phyloP scores from a whole-genome alignment of 2,329 filamentous ascomycete species.

The Trichoderma sp. region DNA sequence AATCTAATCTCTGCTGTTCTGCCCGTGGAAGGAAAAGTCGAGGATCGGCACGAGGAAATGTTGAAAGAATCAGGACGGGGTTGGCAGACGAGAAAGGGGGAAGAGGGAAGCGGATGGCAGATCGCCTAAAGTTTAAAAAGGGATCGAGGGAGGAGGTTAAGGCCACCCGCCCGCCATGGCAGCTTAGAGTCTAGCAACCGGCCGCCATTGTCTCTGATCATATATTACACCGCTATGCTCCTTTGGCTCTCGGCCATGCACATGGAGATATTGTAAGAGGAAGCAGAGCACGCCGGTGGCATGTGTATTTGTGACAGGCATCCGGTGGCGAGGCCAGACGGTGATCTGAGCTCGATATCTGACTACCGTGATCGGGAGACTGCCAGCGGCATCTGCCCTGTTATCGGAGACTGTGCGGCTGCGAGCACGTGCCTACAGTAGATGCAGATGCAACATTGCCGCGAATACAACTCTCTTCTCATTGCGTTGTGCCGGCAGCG shows the following conservation, averaged over 20 bases:
- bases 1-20: neutral
- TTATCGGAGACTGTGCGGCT: neutral
- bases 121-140: conserved; percentile 13
- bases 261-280: neutral
- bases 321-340: conserved; percentile 14
- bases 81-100: neutral
- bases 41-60: neutral
- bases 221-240: neutral
- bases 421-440: neutral
- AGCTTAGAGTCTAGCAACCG: neutral
- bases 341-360: conserved; percentile 22
- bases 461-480: neutral
- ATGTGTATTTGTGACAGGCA: neutral
- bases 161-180: conserved; percentile 14
- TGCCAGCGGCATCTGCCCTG: neutral
- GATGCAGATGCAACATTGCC: neutral
- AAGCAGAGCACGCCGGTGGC: neutral
- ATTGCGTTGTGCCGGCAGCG: neutral
- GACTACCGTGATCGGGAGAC: conserved; percentile 11
- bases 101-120: neutral
- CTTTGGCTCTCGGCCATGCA: neutral
- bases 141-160: conserved; percentile 13
- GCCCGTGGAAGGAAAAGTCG: neutral
- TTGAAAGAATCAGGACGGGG: neutral
- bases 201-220: neutral